Conservation (phyloP, 768 basidiomycete genomes). For the Cystofilobasidium capitatum region DNA sequence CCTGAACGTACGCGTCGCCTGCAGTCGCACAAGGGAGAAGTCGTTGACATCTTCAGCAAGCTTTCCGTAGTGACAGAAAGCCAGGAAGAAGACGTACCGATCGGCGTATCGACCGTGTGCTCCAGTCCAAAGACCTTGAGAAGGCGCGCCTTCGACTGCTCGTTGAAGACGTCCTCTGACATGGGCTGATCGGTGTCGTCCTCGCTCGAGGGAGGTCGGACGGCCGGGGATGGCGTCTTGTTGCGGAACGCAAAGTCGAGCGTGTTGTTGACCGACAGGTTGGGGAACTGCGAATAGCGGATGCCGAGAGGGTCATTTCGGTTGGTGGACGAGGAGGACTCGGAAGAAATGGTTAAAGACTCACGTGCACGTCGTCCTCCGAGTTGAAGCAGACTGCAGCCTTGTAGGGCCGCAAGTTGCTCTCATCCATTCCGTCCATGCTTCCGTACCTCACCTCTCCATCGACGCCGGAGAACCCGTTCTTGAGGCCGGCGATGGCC, state of each 20-base stretch:
- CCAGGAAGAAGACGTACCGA: too few species aligned
- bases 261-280: conserved; percentile 20
- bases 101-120: conserved; percentile 28
- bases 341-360: neutral
- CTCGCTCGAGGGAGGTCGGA: neutral
- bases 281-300: conserved; percentile 8
- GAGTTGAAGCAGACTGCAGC: conserved; percentile 27
- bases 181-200: neutral
- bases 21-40: too few species aligned
- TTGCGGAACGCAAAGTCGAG: conserved; percentile 15
- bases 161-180: neutral
- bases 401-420: conserved; percentile 7
- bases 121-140: conserved; percentile 30
- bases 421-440: neutral
- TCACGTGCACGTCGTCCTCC: conserved; percentile 27
- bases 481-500: conserved; percentile 4
- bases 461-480: conserved; percentile 12
- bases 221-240: neutral
- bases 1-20: conserved; percentile 26
- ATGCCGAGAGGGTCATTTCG: too few species aligned
- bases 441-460: conserved; percentile 9
- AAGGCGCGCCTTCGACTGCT: conserved; percentile 5
- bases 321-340: neutral
- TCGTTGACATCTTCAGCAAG: too few species aligned
- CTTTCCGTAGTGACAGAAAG: too few species aligned